Percentiles rank a stretch among this genome's conserved stretches.
phyloP scores from a whole-genome alignment of 768 basidiomycete genomes.

The Agaricus subrufescens region DNA sequence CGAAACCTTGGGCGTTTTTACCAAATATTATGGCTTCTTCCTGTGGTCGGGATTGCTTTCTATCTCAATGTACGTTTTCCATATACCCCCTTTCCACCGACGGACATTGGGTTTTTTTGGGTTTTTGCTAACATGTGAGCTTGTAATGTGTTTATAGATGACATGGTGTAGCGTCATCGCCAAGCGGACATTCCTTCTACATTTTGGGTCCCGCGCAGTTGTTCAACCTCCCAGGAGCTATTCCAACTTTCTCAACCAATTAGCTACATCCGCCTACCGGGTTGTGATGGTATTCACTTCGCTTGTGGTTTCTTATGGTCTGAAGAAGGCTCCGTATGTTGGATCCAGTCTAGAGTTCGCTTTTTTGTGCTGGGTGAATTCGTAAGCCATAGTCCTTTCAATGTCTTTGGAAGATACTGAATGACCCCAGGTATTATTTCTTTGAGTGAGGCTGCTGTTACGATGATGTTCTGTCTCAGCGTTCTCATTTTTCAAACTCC shows the following conservation, averaged over 20 bases:
- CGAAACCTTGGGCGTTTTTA: constrained; percentile 74
- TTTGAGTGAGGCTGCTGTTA: constrained; percentile 59
- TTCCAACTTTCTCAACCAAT: constrained; percentile 63
- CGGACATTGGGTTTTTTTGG: background rate
- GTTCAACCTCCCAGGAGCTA: constrained; percentile 54
- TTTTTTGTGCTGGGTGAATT: constrained; percentile 83
- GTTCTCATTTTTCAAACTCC: background rate
- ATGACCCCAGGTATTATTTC: constrained; percentile 70
- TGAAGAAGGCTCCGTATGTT: constrained; percentile 59
- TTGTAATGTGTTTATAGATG: constrained; percentile 38
- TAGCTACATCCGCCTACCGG: constrained; percentile 80
- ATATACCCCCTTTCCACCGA: background rate
- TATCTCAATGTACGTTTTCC: constrained; percentile 72
- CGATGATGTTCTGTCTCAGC: background rate
- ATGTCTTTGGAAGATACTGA: background rate
- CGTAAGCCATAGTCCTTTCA: constrained; percentile 48
- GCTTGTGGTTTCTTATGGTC: constrained; percentile 58
- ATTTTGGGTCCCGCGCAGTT: constrained; percentile 58
- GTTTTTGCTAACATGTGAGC: background rate
- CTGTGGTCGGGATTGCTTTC: constrained; percentile 69
- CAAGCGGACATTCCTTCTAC: constrained; percentile 66
- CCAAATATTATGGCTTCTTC: constrained; percentile 74
- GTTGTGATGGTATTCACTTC: constrained; percentile 80
- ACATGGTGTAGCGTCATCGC: constrained; percentile 78
- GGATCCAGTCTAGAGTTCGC: constrained; percentile 59